Conservation (phyloP, 805 yeast species). For the Saturnispora serradocipensis region DNA sequence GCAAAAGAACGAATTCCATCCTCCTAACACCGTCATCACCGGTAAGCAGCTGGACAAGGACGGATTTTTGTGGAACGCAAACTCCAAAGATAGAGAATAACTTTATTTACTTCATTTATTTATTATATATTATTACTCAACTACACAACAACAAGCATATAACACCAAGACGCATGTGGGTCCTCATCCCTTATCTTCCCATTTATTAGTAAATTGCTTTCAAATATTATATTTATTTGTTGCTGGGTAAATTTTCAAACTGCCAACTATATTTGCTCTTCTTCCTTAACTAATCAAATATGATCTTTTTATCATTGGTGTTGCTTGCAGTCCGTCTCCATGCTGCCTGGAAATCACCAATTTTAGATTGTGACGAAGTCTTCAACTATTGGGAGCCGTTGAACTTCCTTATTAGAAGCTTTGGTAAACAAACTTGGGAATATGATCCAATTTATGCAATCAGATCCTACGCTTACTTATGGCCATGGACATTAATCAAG, state of each 20-base stretch:
- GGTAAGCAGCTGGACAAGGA: constrained; percentile 30
- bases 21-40: constrained; percentile 29
- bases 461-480: constrained; percentile 72
- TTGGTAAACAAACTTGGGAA: constrained; percentile 95
- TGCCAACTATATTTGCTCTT: not conserved
- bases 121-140: not conserved
- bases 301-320: not conserved
- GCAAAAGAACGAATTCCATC: constrained; percentile 27
- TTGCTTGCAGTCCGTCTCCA: constrained; percentile 12
- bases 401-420: constrained; percentile 64
- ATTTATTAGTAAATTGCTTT: not conserved
- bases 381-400: constrained; percentile 95
- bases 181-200: not conserved
- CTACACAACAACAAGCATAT: not conserved
- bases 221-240: not conserved
- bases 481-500: constrained; percentile 33
- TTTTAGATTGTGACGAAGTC: constrained; percentile 87
- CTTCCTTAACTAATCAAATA: not conserved
- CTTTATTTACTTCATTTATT: not conserved
- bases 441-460: constrained; percentile 86
- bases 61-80: constrained; percentile 22
- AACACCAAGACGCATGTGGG: not conserved
- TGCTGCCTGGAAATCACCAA: constrained; percentile 47
- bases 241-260: not conserved
- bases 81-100: constrained; percentile 24